Evolutionary conservation across 2,329 filamentous ascomycete genomes (phyloP).

Genomic region (Colletotrichum echinochloae): DNA sequence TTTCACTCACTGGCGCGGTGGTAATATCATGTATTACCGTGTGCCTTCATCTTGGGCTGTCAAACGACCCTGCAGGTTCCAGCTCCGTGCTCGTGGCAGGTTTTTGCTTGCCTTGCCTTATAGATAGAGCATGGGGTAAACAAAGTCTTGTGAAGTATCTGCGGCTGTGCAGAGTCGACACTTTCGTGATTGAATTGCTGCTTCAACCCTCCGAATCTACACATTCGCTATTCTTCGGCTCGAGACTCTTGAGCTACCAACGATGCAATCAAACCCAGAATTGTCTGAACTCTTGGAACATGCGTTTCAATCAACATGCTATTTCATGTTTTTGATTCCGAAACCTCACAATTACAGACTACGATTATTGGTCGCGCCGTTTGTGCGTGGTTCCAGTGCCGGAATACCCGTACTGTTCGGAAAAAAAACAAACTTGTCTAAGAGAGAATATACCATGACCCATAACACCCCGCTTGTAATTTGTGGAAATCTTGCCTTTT

Average conservation of each 20-base stretch:
- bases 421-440: neutral
- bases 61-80: neutral
- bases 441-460: neutral
- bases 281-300: neutral
- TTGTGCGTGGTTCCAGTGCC: neutral
- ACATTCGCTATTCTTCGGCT: too few species aligned
- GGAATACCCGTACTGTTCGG: too few species aligned
- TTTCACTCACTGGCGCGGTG: neutral
- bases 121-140: neutral
- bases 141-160: neutral
- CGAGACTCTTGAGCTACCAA: neutral
- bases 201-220: neutral
- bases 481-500: neutral
- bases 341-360: neutral
- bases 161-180: neutral
- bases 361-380: neutral
- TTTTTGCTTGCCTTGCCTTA: neutral
- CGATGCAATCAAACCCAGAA: neutral
- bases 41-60: too few species aligned
- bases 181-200: neutral
- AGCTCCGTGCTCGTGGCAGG: neutral
- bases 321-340: neutral
- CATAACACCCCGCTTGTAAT: constrained; percentile 1
- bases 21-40: too few species aligned
- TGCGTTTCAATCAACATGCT: neutral